These are phyloP conservation scores for Turritis glabra DNA, from an alignment of 345 rosid species.

Conservation along the genomic window DNA sequence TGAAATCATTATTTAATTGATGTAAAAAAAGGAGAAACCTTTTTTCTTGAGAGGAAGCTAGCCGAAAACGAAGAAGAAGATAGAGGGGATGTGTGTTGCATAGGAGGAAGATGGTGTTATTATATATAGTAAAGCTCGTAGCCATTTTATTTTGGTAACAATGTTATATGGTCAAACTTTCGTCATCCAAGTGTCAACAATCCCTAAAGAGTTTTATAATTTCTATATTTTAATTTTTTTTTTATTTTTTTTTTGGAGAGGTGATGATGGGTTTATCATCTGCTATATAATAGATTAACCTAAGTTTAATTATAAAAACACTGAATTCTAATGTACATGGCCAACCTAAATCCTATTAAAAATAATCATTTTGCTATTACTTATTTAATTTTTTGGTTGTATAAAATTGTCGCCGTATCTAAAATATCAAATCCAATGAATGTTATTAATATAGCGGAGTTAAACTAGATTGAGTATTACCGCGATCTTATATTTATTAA, in stretches of 20 bases:
- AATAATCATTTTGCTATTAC: not conserved
- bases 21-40: not conserved
- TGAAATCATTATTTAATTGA: not conserved
- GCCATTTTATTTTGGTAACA: not conserved
- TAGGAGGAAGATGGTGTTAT: not conserved
- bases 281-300: too few relatives aligned
- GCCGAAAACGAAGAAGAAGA: not conserved
- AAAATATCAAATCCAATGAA: not conserved
- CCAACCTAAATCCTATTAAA: not conserved
- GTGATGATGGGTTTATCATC: too few relatives aligned
- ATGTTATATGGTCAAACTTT: conserved; percentile 29
- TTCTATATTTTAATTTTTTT: not conserved
- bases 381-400: too few relatives aligned
- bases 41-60: not conserved
- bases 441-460: not conserved
- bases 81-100: not conserved
- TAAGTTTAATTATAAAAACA: too few relatives aligned
- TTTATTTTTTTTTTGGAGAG: not conserved
- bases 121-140: conserved; percentile 13
- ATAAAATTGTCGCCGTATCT: not conserved
- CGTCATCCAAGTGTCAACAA: not conserved
- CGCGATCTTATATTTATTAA: not conserved
- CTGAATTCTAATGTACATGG: not conserved
- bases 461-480: not conserved
- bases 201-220: not conserved